Percentiles rank a stretch among this genome's conserved stretches.
Conservation (phyloP, 2,329 filamentous ascomycete species). For the Botryotinia calthae region DNA sequence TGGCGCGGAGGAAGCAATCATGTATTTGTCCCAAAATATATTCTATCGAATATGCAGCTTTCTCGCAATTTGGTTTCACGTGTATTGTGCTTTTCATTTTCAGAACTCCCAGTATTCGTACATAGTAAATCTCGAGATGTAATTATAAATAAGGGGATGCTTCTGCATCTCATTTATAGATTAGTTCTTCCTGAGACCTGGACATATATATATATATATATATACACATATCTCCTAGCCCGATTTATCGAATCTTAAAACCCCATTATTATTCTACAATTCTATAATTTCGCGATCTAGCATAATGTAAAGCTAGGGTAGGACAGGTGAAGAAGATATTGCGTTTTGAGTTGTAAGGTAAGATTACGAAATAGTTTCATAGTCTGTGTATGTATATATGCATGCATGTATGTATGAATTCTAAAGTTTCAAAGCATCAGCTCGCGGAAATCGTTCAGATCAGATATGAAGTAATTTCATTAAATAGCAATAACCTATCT, state of each 20-base stretch:
- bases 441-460: background rate
- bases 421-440: fast-evolving
- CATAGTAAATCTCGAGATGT: background rate
- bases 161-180: background rate
- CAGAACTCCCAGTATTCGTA: background rate
- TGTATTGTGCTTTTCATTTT: too few species aligned
- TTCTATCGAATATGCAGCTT: background rate
- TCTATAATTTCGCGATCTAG: background rate
- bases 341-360: background rate
- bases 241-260: background rate
- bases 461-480: background rate
- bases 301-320: background rate
- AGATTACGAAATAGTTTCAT: background rate
- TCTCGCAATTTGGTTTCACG: background rate
- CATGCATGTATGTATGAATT: background rate
- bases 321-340: background rate
- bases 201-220: too few species aligned
- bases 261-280: background rate
- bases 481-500: background rate
- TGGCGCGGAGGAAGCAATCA: background rate
- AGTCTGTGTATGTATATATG: background rate
- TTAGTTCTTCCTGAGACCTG: background rate
- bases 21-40: background rate
- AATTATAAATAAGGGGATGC: background rate
- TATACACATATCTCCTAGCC: too few species aligned